These are phyloP conservation scores for Coccomyxa subellipsoidea DNA, from an alignment of 163 green algal species.

Conservation along the genomic window DNA sequence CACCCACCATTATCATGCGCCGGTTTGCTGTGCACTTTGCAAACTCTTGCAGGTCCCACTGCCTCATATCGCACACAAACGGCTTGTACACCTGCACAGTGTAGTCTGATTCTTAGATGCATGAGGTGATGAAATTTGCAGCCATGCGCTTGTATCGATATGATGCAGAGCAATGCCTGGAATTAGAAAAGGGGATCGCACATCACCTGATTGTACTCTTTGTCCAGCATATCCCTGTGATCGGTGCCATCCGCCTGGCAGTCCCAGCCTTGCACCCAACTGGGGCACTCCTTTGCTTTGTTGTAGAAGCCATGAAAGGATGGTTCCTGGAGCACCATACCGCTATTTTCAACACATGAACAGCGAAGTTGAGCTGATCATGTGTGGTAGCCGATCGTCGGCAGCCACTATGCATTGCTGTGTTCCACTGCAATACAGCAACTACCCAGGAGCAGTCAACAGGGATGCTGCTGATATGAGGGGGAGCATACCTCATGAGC, in stretches of 20 bases:
- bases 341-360: no score
- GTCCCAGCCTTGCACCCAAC: background rate
- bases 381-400: no score
- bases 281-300: background rate
- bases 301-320: background rate
- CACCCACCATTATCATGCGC: constrained; percentile 2
- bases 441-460: background rate
- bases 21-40: background rate
- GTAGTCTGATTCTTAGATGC: background rate
- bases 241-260: background rate
- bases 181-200: background rate
- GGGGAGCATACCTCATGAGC: background rate
- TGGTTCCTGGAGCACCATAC: background rate
- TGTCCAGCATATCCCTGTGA: background rate
- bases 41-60: constrained; percentile 1
- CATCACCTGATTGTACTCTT: constrained; percentile 3
- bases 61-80: constrained; percentile 1
- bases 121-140: background rate
- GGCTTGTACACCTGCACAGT: constrained; percentile 7
- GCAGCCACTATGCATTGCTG: background rate
- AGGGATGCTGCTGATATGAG: background rate
- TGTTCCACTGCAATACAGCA: background rate
- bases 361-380: no score
- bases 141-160: background rate
- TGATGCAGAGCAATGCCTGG: background rate